Conservation (phyloP, 495 filamentous ascomycete species). For the Achaetomiella virescens region DNA sequence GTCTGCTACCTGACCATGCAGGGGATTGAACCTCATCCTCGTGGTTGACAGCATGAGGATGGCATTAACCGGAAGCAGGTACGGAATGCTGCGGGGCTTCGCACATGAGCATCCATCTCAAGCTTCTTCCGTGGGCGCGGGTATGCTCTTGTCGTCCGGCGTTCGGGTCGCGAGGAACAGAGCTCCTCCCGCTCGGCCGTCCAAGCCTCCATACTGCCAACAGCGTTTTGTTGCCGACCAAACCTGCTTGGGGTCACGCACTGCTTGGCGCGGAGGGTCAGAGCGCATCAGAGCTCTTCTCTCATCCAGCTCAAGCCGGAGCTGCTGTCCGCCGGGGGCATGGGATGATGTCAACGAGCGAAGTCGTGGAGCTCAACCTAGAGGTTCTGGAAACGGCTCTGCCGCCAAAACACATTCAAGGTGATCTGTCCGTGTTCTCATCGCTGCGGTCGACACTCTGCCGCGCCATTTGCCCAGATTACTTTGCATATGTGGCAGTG, state of each 20-base stretch:
- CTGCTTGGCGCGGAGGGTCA: too few relatives aligned
- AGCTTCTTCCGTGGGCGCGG: too few relatives aligned
- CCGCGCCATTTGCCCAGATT: not conserved
- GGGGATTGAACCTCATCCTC: constrained; percentile 1
- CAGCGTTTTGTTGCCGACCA: not conserved
- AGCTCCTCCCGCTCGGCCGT: too few relatives aligned
- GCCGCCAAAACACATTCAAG: constrained; percentile 3
- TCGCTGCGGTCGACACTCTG: not conserved
- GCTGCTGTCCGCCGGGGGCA: not conserved
- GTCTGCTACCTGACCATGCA: constrained; percentile 17
- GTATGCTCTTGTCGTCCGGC: too few relatives aligned
- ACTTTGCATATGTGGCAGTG: too few relatives aligned
- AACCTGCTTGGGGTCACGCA: too few relatives aligned
- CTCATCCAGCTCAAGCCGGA: not conserved
- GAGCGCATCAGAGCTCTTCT: too few relatives aligned
- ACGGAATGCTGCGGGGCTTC: too few relatives aligned
- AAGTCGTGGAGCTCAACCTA: not conserved
- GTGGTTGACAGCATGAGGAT: constrained; percentile 20
- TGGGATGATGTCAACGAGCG: not conserved
- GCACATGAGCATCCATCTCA: too few relatives aligned
- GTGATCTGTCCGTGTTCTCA: not conserved
- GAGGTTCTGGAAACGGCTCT: too few relatives aligned
- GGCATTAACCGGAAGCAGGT: constrained; percentile 19
- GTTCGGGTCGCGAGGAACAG: too few relatives aligned
- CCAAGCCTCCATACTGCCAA: constrained; percentile 11